Evolutionary conservation across 208 protist genomes (phyloP).

Genomic region (Phytomonas sp.): DNA sequence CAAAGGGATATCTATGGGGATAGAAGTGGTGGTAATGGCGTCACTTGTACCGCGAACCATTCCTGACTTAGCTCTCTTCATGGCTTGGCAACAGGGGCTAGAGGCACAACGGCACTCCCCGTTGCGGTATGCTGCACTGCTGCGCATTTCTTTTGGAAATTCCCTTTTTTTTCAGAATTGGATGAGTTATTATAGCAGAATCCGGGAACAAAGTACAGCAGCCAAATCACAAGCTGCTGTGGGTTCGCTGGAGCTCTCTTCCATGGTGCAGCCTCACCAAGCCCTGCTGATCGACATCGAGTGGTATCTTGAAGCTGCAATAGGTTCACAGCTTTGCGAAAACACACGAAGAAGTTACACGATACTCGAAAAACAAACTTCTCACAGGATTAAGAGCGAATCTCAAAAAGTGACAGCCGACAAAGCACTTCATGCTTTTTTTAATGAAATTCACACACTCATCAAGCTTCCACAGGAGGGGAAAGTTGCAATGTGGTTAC

Average conservation of each 20-base stretch:
- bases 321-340: not conserved
- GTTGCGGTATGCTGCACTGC: not conserved
- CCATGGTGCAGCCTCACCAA: slow-evolving; percentile 51
- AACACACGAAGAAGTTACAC: not conserved
- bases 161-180: not conserved
- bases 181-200: not conserved
- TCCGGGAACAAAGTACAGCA: not conserved
- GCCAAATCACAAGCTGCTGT: not conserved
- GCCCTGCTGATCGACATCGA: slow-evolving; percentile 46
- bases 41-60: slow-evolving; percentile 20
- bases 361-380: not conserved
- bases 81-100: slow-evolving; percentile 30
- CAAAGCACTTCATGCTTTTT: not conserved
- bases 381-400: not conserved
- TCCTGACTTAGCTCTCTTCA: slow-evolving; percentile 25
- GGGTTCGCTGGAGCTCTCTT: not conserved
- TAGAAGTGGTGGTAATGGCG: slow-evolving; percentile 22
- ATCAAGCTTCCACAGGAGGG: not conserved
- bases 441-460: not conserved
- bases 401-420: not conserved
- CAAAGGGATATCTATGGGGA: not conserved
- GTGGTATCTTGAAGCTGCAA: slow-evolving; percentile 29
- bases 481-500: slow-evolving; percentile 21
- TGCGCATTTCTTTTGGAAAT: not conserved
- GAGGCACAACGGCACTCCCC: slow-evolving; percentile 8